phyloP scores from a whole-genome alignment of 495 filamentous ascomycete species.

The Thermochaetoides thermophila region DNA sequence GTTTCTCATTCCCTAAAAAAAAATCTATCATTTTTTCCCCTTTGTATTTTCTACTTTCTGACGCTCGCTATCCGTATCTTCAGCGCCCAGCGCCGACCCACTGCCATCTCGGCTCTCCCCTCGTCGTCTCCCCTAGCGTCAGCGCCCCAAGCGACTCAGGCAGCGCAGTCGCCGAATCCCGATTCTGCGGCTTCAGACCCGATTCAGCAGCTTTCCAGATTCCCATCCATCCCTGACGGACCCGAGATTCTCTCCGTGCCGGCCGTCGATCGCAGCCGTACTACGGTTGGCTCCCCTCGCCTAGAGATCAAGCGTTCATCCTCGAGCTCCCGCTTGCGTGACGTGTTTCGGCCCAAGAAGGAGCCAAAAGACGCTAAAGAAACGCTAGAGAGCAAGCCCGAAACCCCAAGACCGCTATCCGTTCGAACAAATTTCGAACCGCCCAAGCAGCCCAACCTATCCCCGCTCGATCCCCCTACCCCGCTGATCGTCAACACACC shows the following conservation, averaged over 20 bases:
- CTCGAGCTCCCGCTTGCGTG: constrained; percentile 31
- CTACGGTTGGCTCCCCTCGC: constrained; percentile 19
- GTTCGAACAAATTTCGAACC: no score
- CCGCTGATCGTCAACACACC: constrained; percentile 43
- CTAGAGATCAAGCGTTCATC: constrained; percentile 25
- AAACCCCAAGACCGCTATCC: no score
- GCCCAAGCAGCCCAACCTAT: no score
- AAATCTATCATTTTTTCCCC: constrained; percentile 4
- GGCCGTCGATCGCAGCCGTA: constrained; percentile 15
- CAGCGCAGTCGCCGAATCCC: no score
- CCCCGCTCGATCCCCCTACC: no score
- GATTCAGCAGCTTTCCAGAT: no score
- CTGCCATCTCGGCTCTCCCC: constrained; percentile 49
- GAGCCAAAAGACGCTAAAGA: no score
- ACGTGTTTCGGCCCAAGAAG: constrained; percentile 30
- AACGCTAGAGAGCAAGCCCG: not conserved
- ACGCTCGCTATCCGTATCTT: constrained; percentile 3
- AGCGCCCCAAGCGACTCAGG: no score
- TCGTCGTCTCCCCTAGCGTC: constrained; percentile 73
- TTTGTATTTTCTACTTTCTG: constrained; percentile 5
- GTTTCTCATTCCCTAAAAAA: no score
- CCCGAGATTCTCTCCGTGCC: constrained; percentile 11
- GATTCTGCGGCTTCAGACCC: constrained; percentile 18
- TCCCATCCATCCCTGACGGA: constrained; percentile 13
- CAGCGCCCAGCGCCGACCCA: constrained; percentile 21